Evolutionary conservation across 2,329 filamentous ascomycete genomes (phyloP).

Genomic region (Colletotrichum horii): DNA sequence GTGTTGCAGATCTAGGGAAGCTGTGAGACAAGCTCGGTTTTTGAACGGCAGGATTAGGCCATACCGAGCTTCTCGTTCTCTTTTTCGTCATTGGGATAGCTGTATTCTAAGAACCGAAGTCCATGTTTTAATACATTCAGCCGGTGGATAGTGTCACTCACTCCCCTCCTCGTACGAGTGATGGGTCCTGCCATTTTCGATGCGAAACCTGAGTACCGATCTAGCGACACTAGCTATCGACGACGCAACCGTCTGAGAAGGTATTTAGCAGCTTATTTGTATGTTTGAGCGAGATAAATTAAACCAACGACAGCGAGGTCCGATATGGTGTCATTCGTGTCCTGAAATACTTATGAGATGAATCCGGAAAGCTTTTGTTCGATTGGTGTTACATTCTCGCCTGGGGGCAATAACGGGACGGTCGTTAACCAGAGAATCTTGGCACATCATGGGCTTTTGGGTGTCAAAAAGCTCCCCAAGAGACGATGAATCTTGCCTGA

Average conservation of each 20-base stretch:
- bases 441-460: background rate
- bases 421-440: background rate
- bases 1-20: slow-evolving; percentile 36
- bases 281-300: background rate
- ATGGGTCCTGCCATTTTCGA: slow-evolving; percentile 42
- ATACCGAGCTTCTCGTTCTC: slow-evolving; percentile 13
- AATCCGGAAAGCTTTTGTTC: background rate
- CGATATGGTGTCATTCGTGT: background rate
- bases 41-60: background rate
- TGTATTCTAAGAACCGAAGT: slow-evolving; percentile 4
- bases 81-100: slow-evolving; percentile 15
- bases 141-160: background rate
- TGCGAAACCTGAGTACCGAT: slow-evolving; percentile 34
- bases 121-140: background rate
- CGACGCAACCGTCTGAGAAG: background rate
- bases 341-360: background rate
- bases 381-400: background rate
- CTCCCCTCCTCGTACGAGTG: slow-evolving; percentile 29
- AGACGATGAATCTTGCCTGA: background rate
- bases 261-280: background rate
- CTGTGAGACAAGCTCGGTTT: background rate
- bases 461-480: background rate
- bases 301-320: background rate
- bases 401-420: background rate
- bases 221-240: background rate